These are phyloP conservation scores for Aspergillus awamori DNA, from an alignment of 2,329 filamentous ascomycete genomes.

Conservation along the genomic window DNA sequence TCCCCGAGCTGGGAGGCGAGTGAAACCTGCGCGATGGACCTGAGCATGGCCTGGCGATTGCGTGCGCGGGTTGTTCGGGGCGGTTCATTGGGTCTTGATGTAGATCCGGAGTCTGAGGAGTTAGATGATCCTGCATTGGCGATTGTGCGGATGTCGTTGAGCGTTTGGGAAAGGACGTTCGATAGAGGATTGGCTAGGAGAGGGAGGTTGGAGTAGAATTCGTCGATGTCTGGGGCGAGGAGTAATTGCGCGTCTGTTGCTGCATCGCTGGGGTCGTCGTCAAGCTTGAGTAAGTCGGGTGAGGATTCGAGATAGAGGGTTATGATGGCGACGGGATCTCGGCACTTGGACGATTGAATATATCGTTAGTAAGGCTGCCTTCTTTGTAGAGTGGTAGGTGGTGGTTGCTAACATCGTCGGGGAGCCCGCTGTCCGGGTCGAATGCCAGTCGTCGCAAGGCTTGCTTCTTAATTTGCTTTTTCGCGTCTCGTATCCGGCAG, in stretches of 20 bases:
- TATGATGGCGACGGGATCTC: constrained; percentile 40
- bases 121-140: constrained; percentile 21
- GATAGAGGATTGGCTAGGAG: constrained; percentile 30
- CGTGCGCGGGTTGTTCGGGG: constrained; percentile 19
- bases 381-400: background rate
- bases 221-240: constrained; percentile 38
- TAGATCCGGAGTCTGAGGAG: constrained; percentile 12
- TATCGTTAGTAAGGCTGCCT: too few relatives aligned
- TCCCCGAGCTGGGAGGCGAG: constrained; percentile 34
- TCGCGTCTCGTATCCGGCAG: constrained; percentile 36
- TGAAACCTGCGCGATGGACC: constrained; percentile 12
- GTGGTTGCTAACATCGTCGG: constrained; percentile 37
- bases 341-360: constrained; percentile 28
- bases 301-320: constrained; percentile 42
- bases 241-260: constrained; percentile 33
- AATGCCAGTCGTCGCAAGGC: constrained; percentile 37
- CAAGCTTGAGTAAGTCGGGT: constrained; percentile 23
- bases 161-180: constrained; percentile 26
- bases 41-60: constrained; percentile 12
- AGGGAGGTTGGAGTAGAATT: constrained; percentile 37
- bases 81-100: constrained; percentile 10
- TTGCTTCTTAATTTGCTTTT: constrained; percentile 38
- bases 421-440: constrained; percentile 34
- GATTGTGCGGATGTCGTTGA: constrained; percentile 33
- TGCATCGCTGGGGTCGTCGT: constrained; percentile 20